Base-by-base conservation (phyloP, 1,139 yeast species). In the Zygoascus meyerae region DNA sequence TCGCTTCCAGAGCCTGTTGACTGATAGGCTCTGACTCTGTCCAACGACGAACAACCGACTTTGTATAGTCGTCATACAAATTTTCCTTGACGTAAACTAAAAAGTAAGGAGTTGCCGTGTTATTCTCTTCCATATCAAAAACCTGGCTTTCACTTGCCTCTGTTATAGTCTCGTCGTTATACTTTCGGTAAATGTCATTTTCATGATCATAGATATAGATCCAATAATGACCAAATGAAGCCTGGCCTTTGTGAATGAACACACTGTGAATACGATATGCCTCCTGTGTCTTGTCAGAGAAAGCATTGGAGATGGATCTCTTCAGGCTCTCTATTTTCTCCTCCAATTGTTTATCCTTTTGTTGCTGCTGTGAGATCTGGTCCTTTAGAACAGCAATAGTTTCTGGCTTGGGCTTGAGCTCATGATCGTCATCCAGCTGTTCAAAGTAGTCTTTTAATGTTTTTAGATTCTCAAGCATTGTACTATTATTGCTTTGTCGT, bases 141-240 rank as follows among this genome's bases (percentile, higher is more conserved):
- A 90, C 95, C 62, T 89, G 96, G 7, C 76, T 72, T 6, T 73
- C 72, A 0, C 82, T 75, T 1, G 86, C 96, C 56, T 84, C 95
- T 1, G 87, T 80, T 15, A 92, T 95, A 11, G 77, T 74, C 60
- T 92, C 97, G 67, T 92, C 98, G 60, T 92, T 92, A 65, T 92
- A 92, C 70, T 86, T 90, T 51, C 97, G 72, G 77, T 81, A 92
- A 31, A 84, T 69, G 40, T 77, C 76, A 14, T 74, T 71, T 52
- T 74, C 74, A 10, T 82, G 79, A 63, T 92, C 97, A 53, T 78
- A 79, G 52, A 92, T 90, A 62, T 90, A 92, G 12, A 90, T 78
- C 97, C 97, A 92, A 63, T 92, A 92, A 65, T 92, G 98, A 2
- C 98, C 98, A 61, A 86, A 90, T 48, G 89, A 81, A 1, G 96